Conservation (phyloP, 2,329 filamentous ascomycete species). For the Colletotrichum tofieldiae region DNA sequence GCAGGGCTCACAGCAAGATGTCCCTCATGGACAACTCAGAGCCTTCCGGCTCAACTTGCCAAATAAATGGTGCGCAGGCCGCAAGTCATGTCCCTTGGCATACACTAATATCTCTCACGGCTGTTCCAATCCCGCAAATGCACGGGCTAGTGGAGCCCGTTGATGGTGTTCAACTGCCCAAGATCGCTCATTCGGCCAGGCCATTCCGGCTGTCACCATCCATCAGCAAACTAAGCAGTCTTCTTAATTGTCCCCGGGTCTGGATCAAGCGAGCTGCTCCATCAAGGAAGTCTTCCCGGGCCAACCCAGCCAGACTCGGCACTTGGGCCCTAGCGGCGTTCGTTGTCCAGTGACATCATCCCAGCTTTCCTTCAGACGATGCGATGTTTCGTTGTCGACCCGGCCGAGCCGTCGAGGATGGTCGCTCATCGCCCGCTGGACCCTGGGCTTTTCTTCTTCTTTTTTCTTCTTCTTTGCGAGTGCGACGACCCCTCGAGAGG, state of each 20-base stretch:
- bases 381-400: not conserved
- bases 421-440: not conserved
- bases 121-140: not conserved
- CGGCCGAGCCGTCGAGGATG: not conserved
- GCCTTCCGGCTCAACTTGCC: constrained; percentile 9
- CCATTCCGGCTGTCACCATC: constrained; percentile 11
- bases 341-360: constrained; percentile 36
- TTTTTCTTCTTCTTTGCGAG: not conserved
- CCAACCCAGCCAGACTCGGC: constrained; percentile 35
- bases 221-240: constrained; percentile 4
- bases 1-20: constrained; percentile 29
- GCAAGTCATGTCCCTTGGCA: constrained; percentile 7
- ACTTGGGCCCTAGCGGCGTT: constrained; percentile 25
- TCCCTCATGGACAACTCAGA: not conserved
- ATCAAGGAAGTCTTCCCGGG: constrained; percentile 28
- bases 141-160: not conserved
- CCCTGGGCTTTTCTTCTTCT: not conserved
- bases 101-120: constrained; percentile 2
- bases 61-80: not conserved
- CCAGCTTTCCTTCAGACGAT: not conserved
- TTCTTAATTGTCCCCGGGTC: constrained; percentile 20
- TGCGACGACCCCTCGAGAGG: not conserved
- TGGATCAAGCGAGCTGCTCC: constrained; percentile 35
- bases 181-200: constrained; percentile 13
- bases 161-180: not conserved